Evolutionary conservation across 768 basidiomycete genomes (phyloP), one percentile per base, ranked within the genome.

Genomic region (Lentinula edodes): DNA sequence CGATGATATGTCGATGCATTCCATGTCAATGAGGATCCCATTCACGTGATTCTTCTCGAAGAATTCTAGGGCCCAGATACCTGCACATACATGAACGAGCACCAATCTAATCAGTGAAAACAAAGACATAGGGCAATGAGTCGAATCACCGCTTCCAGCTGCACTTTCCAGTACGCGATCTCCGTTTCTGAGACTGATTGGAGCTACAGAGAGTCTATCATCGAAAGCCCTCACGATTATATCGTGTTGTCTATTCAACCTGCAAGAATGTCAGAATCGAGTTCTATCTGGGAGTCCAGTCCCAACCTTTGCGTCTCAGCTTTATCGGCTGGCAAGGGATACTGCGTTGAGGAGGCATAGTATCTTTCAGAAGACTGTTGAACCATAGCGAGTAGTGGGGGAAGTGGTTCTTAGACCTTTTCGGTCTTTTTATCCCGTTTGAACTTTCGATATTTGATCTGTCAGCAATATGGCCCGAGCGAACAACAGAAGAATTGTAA

Each of bases 1-100:
- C 4, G 34, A 35, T 9, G 52, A 53, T 9, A 53, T 53, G 28
- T 53, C 52, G 16, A 53, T 53, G 52, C 52, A 53, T 53, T 53
- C 52, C 18, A 53, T 38, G n/a, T 36, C 18, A 10, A 53, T 5
- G n/a, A 7, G 38, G 13, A 35, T 18, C 6, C 52, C 52, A 16
- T 53, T 10, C 6, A 16, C 8, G 35, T n/a, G 15, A 10, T 38
- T 53, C 6, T 38, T 15, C 39, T 53, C 52, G 35, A 36, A 53
- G 52, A 53, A 53, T 18, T 53, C 35, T 2, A 53, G 52, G n/a
- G 52, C 52, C 52, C 52, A 53, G 34, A 53, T 53, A n/a, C 52
- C 52, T 53, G 18, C 39, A 12, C 35, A 32, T 7, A 16, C 6
- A 12, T 6, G 32, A 3, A 2, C 20, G 20, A 10, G n/a, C n/a